Base-by-base conservation (phyloP, 768 basidiomycete species). In the Russula sp. region DNA sequence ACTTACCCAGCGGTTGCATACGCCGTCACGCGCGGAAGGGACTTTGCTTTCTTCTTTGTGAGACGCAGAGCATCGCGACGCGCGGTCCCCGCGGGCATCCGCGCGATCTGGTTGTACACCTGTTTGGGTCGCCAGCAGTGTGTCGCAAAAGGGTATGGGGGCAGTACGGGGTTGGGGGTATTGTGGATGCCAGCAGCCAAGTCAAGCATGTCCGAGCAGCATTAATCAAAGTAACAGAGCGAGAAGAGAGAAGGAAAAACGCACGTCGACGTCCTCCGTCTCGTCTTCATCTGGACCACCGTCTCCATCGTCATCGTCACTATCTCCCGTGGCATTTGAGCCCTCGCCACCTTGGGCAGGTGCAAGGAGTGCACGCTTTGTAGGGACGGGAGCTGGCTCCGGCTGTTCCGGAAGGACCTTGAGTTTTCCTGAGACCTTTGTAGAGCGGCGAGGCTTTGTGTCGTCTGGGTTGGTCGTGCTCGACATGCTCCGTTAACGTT, bases 1-100 rank as follows among this genome's bases (percentile, higher is more conserved):
- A 76, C 80, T 69, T 75, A 94, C 94, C 83, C 87, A 36, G 94
- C 92, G 18, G 94, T 97, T 50, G 94, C 93, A 75, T 96, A 97
- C 5, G 94, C 95, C 2, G 95, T 97, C n/a, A 95, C 95, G 70
- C 95, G 79, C 36, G 94, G 94, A 14, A 97, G 74, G 14, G 85
- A 86, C 73, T 94, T 95, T 2, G 94, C 93, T 73, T 95, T 96
- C 78, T 91, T 94, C 78, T 97, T 96, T 2, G 94, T 98, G 68
- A 98, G 75, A 63, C 81, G 87, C 66, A 94, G 76, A 3, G 95
- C 95, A 77, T 98, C 95, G 64, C 92, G 82, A 49, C 93, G 85
- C 9, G 95, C 95, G 24, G 94, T 93, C 4, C 95, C 95, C 51
- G 92, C 93, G 2, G 95, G 94, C 57, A 98, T 98, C 38, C 92